These are phyloP conservation scores for Ogataea allantospora DNA, from an alignment of 805 yeast species.

Conservation along the genomic window DNA sequence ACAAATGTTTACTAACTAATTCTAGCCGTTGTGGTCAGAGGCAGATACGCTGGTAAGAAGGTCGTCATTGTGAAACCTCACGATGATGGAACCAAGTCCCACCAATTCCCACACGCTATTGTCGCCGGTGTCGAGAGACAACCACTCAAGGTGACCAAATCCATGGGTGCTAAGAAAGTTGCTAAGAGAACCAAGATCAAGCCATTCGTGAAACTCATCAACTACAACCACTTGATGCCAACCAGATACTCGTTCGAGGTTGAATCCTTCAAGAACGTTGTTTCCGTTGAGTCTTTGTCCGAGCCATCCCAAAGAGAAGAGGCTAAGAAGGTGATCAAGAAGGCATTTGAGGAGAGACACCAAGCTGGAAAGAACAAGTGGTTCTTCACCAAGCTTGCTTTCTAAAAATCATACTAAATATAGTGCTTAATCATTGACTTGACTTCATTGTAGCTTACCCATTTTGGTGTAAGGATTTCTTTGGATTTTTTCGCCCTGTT, in stretches of 20 bases:
- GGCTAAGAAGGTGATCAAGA: constrained; percentile 98
- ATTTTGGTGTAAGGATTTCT: constrained; percentile 7
- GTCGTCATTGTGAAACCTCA: constrained; percentile 98
- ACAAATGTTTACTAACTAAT: constrained; percentile 34
- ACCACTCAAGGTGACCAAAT: constrained; percentile 95
- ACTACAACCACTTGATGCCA: constrained; percentile 99
- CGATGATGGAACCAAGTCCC: constrained; percentile 98
- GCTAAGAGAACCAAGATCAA: constrained; percentile 97
- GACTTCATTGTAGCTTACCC: constrained; percentile 1
- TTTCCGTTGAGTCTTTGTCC: constrained; percentile 89
- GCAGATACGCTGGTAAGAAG: constrained; percentile 99
- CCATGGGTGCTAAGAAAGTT: constrained; percentile 92
- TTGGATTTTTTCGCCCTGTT: not conserved
- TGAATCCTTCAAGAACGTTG: constrained; percentile 88
- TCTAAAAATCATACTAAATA: constrained; percentile 27
- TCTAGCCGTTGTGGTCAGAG: constrained; percentile 96
- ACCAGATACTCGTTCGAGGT: constrained; percentile 98
- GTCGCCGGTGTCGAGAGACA: constrained; percentile 99
- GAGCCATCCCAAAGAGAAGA: constrained; percentile 99
- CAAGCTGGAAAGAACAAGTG: constrained; percentile 99
- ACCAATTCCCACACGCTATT: constrained; percentile 98
- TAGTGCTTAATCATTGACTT: constrained; percentile 15
- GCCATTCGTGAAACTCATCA: constrained; percentile 98
- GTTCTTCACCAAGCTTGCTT: constrained; percentile 89
- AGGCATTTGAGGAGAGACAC: constrained; percentile 99